Percentiles rank a stretch among this genome's conserved stretches.
phyloP scores from a whole-genome alignment of 1,139 yeast genomes.

The Candida glucosophila region DNA sequence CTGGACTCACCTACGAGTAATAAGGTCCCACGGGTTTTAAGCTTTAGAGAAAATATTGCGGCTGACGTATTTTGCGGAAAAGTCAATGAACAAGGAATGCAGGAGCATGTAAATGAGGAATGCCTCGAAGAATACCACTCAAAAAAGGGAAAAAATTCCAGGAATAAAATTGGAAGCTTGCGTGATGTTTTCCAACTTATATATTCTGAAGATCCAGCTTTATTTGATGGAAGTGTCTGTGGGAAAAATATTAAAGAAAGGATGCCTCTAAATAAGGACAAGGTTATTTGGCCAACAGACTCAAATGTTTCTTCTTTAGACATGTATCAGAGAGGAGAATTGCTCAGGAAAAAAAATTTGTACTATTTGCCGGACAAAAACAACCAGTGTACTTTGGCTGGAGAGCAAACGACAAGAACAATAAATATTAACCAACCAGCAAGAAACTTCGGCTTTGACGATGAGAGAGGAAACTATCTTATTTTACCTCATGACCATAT shows the following conservation, averaged over 20 bases:
- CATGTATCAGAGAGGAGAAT: conserved; percentile 48
- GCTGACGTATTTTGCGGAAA: no score
- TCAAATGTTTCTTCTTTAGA: conserved; percentile 14
- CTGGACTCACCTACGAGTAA: no score
- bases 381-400: conserved; percentile 13
- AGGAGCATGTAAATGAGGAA: no score
- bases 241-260: conserved; percentile 3
- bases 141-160: no score
- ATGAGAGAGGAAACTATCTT: conserved; percentile 54
- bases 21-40: no score
- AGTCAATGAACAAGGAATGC: no score
- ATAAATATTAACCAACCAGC: conserved; percentile 38
- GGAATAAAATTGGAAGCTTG: no score
- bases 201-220: conserved; percentile 16
- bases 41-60: no score
- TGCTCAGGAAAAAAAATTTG: conserved; percentile 27
- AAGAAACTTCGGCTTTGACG: conserved; percentile 68
- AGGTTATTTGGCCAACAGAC: conserved; percentile 1
- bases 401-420: conserved; percentile 14
- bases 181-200: no score
- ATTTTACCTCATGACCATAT: conserved; percentile 60
- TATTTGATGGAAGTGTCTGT: conserved; percentile 9
- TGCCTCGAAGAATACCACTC: no score
- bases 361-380: conserved; percentile 27
- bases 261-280: conserved; percentile 2